phyloP scores from a whole-genome alignment of 768 basidiomycete genomes.

The Mycena latifolia region DNA sequence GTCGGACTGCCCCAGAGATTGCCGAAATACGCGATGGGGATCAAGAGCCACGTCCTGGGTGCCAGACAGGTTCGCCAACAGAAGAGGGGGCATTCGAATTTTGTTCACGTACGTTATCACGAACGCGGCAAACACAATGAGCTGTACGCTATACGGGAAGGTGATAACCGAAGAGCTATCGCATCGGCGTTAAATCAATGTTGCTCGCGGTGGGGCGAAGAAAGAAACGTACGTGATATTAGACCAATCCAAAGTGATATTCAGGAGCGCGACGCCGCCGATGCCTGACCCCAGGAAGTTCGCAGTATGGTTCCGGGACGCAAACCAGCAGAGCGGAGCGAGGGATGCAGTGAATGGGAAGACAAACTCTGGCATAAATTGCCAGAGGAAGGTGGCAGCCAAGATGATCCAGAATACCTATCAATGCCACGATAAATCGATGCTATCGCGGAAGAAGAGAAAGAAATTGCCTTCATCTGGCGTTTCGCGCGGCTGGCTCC shows the following conservation, averaged over 20 bases:
- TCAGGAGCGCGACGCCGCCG: slow-evolving; percentile 12
- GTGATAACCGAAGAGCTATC: slow-evolving; percentile 1
- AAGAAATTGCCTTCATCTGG: slow-evolving; percentile 4
- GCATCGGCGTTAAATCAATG: neutral
- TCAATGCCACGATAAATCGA: neutral
- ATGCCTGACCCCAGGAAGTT: slow-evolving; percentile 15
- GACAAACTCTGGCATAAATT: slow-evolving; percentile 7
- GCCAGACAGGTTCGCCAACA: no score
- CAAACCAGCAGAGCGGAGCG: slow-evolving; percentile 16
- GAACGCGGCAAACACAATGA: neutral
- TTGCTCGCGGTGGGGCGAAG: neutral
- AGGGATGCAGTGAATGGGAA: slow-evolving; percentile 20
- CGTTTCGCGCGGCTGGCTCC: neutral
- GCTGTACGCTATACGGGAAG: neutral
- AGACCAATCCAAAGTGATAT: slow-evolving; percentile 15
- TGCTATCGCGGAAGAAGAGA: neutral
- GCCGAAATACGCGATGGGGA: slow-evolving; percentile 22
- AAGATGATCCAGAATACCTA: slow-evolving; percentile 15
- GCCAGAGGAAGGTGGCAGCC: slow-evolving; percentile 6
- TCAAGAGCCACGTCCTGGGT: slow-evolving; percentile 20
- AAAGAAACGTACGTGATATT: slow-evolving; percentile 13
- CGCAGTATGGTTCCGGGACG: neutral
- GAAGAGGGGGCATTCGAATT: no score
- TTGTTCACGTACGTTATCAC: slow-evolving; percentile 3
- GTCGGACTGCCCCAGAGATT: slow-evolving; percentile 18